These are phyloP conservation scores for Kluyveromyces dobzhanskii DNA, from an alignment of 805 yeast species.

Conservation along the genomic window DNA sequence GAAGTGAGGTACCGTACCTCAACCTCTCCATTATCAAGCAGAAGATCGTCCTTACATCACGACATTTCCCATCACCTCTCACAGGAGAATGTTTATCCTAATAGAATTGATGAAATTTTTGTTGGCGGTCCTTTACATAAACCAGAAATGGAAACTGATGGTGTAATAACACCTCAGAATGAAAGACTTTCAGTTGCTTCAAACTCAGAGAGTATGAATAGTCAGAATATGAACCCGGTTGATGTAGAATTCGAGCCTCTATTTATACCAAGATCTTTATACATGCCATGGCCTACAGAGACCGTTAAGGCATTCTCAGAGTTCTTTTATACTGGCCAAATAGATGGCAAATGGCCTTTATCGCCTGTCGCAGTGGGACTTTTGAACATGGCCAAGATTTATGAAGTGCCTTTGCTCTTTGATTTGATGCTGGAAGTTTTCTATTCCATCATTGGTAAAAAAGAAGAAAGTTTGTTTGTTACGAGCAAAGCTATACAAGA, in stretches of 20 bases:
- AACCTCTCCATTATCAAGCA: conserved; percentile 18
- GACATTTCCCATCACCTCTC: conserved; percentile 5
- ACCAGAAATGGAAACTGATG: neutral
- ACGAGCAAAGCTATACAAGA: conserved; percentile 21
- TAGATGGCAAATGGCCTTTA: conserved; percentile 66
- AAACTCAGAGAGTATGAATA: conserved; percentile 12
- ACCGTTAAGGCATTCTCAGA: conserved; percentile 63
- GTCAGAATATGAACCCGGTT: conserved; percentile 9
- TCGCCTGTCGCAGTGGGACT: conserved; percentile 62
- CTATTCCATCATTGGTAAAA: conserved; percentile 60
- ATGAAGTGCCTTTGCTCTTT: conserved; percentile 60
- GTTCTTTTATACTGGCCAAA: conserved; percentile 70
- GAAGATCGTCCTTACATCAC: conserved; percentile 18
- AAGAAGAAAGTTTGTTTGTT: conserved; percentile 41
- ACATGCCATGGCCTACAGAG: conserved; percentile 55
- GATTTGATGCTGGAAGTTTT: conserved; percentile 61
- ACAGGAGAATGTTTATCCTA: neutral
- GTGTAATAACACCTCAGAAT: neutral
- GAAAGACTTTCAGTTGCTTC: conserved; percentile 9
- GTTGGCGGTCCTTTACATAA: neutral
- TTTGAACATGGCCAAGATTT: conserved; percentile 52
- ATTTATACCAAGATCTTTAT: conserved; percentile 57
- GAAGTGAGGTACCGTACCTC: neutral
- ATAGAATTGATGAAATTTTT: conserved; percentile 4
- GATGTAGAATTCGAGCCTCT: conserved; percentile 42